Base-by-base conservation (phyloP, 1,139 yeast genomes). In the Yamadazyma atlantica region DNA sequence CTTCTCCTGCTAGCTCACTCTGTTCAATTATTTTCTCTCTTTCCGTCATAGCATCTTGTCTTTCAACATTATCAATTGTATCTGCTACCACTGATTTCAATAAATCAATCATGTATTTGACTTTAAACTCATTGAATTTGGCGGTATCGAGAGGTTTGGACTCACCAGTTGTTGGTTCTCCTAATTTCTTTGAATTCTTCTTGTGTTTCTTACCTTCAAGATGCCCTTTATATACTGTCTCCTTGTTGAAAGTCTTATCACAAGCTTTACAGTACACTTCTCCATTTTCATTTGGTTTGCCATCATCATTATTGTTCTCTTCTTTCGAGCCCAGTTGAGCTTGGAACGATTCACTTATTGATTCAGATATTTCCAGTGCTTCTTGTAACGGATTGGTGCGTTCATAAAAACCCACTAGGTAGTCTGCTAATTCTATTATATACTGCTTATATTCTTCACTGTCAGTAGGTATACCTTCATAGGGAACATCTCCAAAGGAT, bases 201-300 rank as follows among this genome's bases (percentile, higher is more conserved):
- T 69, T 60, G 56, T 92, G 97, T 50, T 83, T 85, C 54, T 85
- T 85, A 1, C 97, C 96, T 2, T 54, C 49, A 23, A 88, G 58
- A 64, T 92, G 97, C 2, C 77, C 81, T 8, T 73, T 62, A 53
- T 69, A 89, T 0, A 87, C 94, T 0, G 88, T 64, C 25, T 65
- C 66, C 38, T 83, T 84, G 9, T 24, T 10, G 85, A 88, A 89
- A 24, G 55, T 41, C 51, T 80, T 85, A 27, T 75, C 69, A 56
- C 97, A 92, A 0, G 77, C 73, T 4, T 60, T 49, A 54, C 97
- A 92, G 50, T 61, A 83, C 1, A 73, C 58, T 33, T 64, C 62
- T 0, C 73, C 74, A 10, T 62, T 60, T 3, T 51, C 60, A 23
- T 54, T 53, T 21, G 38, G 11, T 22, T 13, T 10, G 17, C 36